Evolutionary conservation across 768 basidiomycete species (phyloP).

Genomic region (Termitomyces sp.): DNA sequence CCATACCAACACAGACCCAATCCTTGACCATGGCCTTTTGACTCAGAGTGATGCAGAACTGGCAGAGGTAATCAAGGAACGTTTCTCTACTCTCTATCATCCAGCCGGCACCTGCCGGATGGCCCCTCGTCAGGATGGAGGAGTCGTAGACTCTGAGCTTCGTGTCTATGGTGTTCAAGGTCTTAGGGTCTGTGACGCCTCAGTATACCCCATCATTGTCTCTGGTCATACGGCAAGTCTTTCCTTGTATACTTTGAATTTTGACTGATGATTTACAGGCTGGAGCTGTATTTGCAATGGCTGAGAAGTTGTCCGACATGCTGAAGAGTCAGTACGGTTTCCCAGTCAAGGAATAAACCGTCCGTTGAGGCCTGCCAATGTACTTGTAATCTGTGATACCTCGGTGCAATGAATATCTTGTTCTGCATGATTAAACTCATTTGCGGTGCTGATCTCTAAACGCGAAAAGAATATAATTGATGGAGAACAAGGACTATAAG

Average conservation of each 20-base stretch:
- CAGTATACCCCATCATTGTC: constrained; percentile 38
- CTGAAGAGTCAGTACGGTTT: constrained; percentile 20
- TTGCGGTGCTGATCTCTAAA: too few species aligned
- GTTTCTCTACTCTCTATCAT: constrained; percentile 44
- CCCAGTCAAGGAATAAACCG: neutral
- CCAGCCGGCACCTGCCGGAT: constrained; percentile 41
- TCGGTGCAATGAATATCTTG: neutral
- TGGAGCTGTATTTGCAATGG: constrained; percentile 24
- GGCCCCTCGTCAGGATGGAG: constrained; percentile 32
- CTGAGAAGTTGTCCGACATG: constrained; percentile 26
- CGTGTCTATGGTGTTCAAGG: constrained; percentile 36
- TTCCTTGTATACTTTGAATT: neutral
- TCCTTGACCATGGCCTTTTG: constrained; percentile 35
- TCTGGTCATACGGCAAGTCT: constrained; percentile 41
- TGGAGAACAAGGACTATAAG: too few species aligned
- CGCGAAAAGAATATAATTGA: too few species aligned
- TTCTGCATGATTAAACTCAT: too few species aligned
- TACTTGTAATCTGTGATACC: neutral
- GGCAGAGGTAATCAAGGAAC: constrained; percentile 31
- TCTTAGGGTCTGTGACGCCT: constrained; percentile 43
- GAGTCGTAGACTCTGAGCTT: constrained; percentile 32
- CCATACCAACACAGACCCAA: constrained; percentile 20
- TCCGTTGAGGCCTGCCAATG: neutral
- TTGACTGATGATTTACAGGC: constrained; percentile 13
- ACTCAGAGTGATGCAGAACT: constrained; percentile 36